Percentiles rank a stretch among this genome's conserved stretches.
phyloP scores from a whole-genome alignment of 306 rosid genomes.

The Cicer arietinum region DNA sequence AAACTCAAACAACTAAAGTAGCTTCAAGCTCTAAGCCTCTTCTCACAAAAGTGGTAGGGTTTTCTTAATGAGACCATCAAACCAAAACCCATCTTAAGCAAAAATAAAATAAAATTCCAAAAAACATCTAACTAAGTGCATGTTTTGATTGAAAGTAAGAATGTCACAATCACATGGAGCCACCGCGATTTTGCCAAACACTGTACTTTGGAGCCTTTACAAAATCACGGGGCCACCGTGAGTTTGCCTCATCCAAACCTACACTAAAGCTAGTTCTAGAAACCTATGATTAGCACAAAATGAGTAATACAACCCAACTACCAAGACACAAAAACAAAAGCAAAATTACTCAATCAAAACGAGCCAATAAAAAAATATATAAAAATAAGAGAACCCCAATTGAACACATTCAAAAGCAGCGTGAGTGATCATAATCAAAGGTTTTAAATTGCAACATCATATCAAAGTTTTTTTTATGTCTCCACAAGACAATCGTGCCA shows the following conservation, averaged over 20 bases:
- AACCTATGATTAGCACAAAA: slow-evolving; percentile 26
- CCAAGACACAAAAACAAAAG: slow-evolving; percentile 28
- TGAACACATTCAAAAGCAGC: slow-evolving; percentile 23
- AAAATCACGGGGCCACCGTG: too few species aligned
- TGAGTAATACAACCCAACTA: neutral
- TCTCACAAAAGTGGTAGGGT: slow-evolving; percentile 17
- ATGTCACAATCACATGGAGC: too few species aligned
- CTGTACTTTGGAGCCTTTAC: too few species aligned
- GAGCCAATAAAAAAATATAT: neutral
- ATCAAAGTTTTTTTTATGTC: neutral
- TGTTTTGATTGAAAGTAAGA: too few species aligned
- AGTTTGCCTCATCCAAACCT: too few species aligned
- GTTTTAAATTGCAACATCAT: neutral
- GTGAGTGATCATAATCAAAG: neutral
- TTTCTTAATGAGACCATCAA: neutral
- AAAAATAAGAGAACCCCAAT: slow-evolving; percentile 23
- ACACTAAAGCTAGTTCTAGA: slow-evolving; percentile 37
- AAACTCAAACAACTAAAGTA: slow-evolving; percentile 25
- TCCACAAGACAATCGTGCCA: neutral
- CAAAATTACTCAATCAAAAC: slow-evolving; percentile 29
- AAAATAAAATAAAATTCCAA: slow-evolving; percentile 1
- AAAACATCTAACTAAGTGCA: too few species aligned
- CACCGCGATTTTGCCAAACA: too few species aligned
- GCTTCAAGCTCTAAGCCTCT: slow-evolving; percentile 4
- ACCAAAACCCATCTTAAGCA: neutral